phyloP scores from a whole-genome alignment of 345 rosid genomes.

The Eucalyptus cladocalyx region DNA sequence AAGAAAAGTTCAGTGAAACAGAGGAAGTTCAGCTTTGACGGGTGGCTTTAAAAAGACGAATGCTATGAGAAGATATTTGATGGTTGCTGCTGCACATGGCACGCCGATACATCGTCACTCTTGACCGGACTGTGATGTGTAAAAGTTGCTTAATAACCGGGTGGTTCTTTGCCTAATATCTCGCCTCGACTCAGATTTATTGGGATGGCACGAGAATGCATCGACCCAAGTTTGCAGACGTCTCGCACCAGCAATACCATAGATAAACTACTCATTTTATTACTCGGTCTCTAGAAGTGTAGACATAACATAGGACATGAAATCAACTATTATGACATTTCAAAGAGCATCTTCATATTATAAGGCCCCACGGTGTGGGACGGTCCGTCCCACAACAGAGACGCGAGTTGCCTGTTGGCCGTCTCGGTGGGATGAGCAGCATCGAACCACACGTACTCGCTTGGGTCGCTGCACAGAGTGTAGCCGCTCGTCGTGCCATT shows the following conservation, averaged over 20 bases:
- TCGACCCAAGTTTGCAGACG: not conserved
- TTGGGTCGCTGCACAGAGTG: not conserved
- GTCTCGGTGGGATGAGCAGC: not conserved
- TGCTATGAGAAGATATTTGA: not conserved
- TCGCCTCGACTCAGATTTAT: not conserved
- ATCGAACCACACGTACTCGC: conserved; percentile 1
- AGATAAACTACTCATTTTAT: not conserved
- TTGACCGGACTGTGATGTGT: not conserved
- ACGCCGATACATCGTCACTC: not conserved
- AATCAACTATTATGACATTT: not conserved
- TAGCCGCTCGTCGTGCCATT: not conserved
- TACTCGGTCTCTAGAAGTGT: not conserved
- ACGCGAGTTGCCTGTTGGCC: not conserved
- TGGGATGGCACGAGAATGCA: not conserved
- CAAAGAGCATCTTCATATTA: not conserved
- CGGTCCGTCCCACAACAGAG: not conserved
- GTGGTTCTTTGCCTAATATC: not conserved
- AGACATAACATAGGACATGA: not conserved
- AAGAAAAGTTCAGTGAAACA: too few relatives aligned
- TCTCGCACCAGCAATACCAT: not conserved
- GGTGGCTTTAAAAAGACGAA: not conserved
- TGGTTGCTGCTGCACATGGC: not conserved
- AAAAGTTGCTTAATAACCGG: not conserved
- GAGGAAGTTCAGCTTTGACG: not conserved
- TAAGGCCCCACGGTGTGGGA: not conserved